Conservation (phyloP, 805 yeast species). For the Wickerhamomyces chaumierensis region DNA sequence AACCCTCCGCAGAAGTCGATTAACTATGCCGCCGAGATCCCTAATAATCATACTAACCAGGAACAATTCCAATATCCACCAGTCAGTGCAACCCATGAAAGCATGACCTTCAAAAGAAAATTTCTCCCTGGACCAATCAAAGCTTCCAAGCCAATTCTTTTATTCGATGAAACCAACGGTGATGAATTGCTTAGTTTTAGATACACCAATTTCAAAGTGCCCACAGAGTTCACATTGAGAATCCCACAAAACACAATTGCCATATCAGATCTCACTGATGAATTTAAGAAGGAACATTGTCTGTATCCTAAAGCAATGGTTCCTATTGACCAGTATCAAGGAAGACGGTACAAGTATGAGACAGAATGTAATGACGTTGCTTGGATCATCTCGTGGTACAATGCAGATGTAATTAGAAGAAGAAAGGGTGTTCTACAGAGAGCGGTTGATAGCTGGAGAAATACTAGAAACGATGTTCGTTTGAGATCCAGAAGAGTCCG, state of each 20-base stretch:
- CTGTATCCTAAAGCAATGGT: constrained; percentile 38
- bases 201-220: constrained; percentile 21
- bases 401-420: constrained; percentile 27
- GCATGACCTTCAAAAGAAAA: neutral
- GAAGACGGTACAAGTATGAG: constrained; percentile 35
- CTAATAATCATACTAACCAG: too few species aligned
- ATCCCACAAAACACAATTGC: constrained; percentile 11
- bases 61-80: too few species aligned
- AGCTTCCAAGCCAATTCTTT: constrained; percentile 5
- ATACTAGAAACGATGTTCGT: constrained; percentile 30
- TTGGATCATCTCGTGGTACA: constrained; percentile 32
- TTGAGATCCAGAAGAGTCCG: constrained; percentile 31
- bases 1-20: too few species aligned
- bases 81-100: too few species aligned
- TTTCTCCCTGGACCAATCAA: constrained; percentile 1
- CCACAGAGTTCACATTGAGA: constrained; percentile 14
- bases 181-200: constrained; percentile 12
- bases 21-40: too few species aligned
- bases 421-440: constrained; percentile 37
- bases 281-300: constrained; percentile 29
- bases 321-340: constrained; percentile 27
- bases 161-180: too few species aligned
- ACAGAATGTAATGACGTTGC: constrained; percentile 36
- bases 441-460: constrained; percentile 44
- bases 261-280: constrained; percentile 4